Evolutionary conservation across 163 green algal genomes (phyloP).

Genomic region (Chlorella variabilis): DNA sequence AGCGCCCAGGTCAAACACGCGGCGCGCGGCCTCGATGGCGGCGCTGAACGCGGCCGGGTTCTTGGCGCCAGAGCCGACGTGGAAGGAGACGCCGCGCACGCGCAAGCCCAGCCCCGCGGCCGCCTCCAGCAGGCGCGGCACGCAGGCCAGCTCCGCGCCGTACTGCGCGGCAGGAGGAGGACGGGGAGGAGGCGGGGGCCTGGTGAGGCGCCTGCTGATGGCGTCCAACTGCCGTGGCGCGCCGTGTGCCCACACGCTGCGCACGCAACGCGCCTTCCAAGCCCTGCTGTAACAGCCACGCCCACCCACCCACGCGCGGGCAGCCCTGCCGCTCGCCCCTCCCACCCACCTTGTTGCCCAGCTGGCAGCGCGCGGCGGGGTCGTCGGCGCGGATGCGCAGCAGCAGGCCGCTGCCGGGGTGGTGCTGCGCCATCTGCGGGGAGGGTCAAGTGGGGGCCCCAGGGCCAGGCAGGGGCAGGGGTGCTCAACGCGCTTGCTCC

Average conservation of each 20-base stretch:
- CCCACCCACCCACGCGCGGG: too few species aligned
- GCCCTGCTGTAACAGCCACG: too few species aligned
- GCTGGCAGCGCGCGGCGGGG: slow-evolving; percentile 81
- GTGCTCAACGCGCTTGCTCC: too few species aligned
- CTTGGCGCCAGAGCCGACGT: slow-evolving; percentile 91
- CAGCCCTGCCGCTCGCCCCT: too few species aligned
- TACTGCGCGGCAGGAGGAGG: slow-evolving; percentile 61
- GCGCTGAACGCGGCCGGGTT: slow-evolving; percentile 72
- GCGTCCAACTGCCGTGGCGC: too few species aligned
- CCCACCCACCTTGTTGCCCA: slow-evolving; percentile 85
- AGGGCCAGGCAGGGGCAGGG: neutral
- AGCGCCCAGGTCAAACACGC: slow-evolving; percentile 62
- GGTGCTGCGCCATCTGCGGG: slow-evolving; percentile 29
- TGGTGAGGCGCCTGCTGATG: neutral
- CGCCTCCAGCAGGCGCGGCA: slow-evolving; percentile 43
- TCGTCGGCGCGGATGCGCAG: slow-evolving; percentile 86
- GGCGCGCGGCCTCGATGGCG: slow-evolving; percentile 57
- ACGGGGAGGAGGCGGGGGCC: neutral
- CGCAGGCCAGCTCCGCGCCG: slow-evolving; percentile 71
- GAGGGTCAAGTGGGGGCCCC: too few species aligned
- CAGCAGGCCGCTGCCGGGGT: slow-evolving; percentile 47
- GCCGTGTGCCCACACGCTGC: too few species aligned
- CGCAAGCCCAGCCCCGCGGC: slow-evolving; percentile 74
- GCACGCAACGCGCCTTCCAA: too few species aligned
- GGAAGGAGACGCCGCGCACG: slow-evolving; percentile 95